Evolutionary conservation across 148 eudicot species (phyloP), one percentile per base, ranked within the genome.

Genomic region (Vaccinium corymbosum): DNA sequence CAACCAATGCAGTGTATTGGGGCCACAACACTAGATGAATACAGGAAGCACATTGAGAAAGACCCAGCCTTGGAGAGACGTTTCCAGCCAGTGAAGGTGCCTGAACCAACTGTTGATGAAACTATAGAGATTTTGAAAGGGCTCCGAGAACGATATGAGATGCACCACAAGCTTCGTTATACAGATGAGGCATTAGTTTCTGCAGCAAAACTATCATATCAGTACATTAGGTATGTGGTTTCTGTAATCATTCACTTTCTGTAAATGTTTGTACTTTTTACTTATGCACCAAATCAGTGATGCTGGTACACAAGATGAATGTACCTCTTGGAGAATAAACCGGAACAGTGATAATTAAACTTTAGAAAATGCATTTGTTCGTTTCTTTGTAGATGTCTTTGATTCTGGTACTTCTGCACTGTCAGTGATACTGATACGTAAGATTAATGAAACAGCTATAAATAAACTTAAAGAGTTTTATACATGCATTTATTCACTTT

Each of bases 11-110:
- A 96, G 98, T 95, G 98, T 82, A 92, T 96, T 87, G 98, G 98
- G 68, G 98, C 98, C 62, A 96, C 98, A 32, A 96, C 98, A 35
- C 97, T 94, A 7, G 98, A 94, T 85, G 98, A 96, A 85, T 96
- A 96, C 91, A 88, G 98, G 81, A 93, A 93, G 83, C 98, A 96
- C 86, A 94, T 96, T 75, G 98, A 96, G 87, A 96, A 93, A 89
- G 98, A 93, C 84, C 98, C 98, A 19, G 98, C 98, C 22, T 79
- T 94, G n/a, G 98, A 96, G 83, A 91, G 98, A 89, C 89, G 98
- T 81, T 96, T 96, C 85, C 98, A 96, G 84, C 97, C 98, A 72
- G 98, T 96, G 20, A 93, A 90, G 90, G 97, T 96, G 72, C 98
- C 98, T 8, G 98, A 96, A 84, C 98, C 98, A 57, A 88, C 98